Percentiles rank a stretch among this genome's conserved stretches.
phyloP scores from a whole-genome alignment of 306 rosid species.

The Corylus americana region DNA sequence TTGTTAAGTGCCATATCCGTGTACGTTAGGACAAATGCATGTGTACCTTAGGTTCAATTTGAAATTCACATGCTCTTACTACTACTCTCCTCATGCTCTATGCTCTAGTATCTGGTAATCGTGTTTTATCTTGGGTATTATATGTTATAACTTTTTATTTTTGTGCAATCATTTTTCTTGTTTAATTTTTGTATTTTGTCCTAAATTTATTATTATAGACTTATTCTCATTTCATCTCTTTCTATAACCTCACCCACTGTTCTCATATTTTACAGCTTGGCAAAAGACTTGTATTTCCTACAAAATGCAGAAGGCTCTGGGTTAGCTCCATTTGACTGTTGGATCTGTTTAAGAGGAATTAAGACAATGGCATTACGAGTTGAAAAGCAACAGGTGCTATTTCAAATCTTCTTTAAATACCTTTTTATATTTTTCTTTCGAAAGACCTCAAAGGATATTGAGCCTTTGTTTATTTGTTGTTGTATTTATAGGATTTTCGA shows the following conservation, averaged over 20 bases:
- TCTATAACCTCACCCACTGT: slow-evolving; percentile 14
- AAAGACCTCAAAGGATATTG: slow-evolving; percentile 8
- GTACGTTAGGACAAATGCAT: not conserved
- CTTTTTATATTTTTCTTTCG: slow-evolving; percentile 11
- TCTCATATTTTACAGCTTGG: slow-evolving; percentile 55
- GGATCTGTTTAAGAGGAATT: slow-evolving; percentile 83
- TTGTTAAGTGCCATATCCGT: not conserved
- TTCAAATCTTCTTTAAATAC: slow-evolving; percentile 29
- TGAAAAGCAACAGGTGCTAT: slow-evolving; percentile 89
- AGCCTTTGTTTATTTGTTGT: not conserved
- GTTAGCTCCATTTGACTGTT: slow-evolving; percentile 91
- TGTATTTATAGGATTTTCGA: not conserved
- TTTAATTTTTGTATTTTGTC: slow-evolving; percentile 6
- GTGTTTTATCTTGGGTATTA: slow-evolving; percentile 11
- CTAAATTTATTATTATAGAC: not conserved
- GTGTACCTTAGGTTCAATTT: not conserved
- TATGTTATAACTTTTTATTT: not conserved
- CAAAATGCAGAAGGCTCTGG: slow-evolving; percentile 95
- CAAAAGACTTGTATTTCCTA: slow-evolving; percentile 76
- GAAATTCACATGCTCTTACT: not conserved
- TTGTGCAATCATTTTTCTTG: not conserved
- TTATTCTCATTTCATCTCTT: not conserved
- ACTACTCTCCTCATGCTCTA: not conserved
- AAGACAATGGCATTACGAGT: slow-evolving; percentile 90
- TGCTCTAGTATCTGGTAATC: not conserved